Evolutionary conservation across 768 basidiomycete species (phyloP), one percentile per base, ranked within the genome.

Genomic region (Tulasnella sp.): DNA sequence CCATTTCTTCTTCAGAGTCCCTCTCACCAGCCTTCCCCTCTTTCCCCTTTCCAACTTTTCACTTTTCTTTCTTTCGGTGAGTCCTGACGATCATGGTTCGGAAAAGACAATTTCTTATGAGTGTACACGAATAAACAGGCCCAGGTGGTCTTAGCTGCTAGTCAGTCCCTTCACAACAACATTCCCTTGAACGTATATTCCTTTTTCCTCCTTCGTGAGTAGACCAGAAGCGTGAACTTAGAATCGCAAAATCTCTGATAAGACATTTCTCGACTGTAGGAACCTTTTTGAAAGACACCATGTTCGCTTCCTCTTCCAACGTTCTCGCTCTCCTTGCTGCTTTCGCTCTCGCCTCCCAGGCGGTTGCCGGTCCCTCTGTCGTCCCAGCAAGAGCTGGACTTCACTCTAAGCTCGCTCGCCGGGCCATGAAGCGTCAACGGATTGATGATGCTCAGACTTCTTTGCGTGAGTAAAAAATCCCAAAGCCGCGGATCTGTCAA

Each of bases 281-380:
- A 29, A 67, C 61, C 16, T 35, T 67, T n/a, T 67, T 35, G 61
- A 67, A 26, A 67, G 61, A 67, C 71, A 72, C 15, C 23, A 72
- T 72, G 71, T 40, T 72, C 71, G 71, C 71, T 15, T 72, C 71
- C 3, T 23, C 71, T 72, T 40, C 71, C 71, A 72, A 72, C 71
- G 39, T 72, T 16, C 39, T 46, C 39, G 37, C 71, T 42, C 7
- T 72, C 71, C 71, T 72, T 26, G 23, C 40, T 35, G 29, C 39
- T 37, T 39, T 72, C 37, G 71, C 32, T 23, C 4, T 72, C 23
- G 15, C 37, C 16, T 72, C 71, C n/a, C 71, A 72, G 71, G 71
- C 37, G 29, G 23, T 46, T 40, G 71, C 71, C 10, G 71, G 71
- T 40, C 71, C 39, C 29, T 40, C 71, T 20, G 37, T 67, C 35